These are phyloP conservation scores for Hibiscus trionum DNA, from an alignment of 345 rosid species.

Conservation along the genomic window DNA sequence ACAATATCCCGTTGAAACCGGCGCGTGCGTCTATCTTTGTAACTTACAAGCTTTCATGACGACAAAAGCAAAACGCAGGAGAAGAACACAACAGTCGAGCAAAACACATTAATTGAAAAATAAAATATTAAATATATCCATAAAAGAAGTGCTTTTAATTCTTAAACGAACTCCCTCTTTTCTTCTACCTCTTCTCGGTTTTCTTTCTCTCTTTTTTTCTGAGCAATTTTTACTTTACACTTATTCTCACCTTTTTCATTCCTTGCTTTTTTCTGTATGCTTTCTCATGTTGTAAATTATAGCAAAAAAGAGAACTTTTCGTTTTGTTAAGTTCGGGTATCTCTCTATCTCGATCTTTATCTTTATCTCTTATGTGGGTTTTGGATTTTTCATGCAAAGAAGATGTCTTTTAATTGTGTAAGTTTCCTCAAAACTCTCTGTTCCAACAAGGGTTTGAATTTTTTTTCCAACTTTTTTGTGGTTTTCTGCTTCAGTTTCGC, in stretches of 20 bases:
- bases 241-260: not conserved
- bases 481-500: not conserved
- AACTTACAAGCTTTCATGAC: not conserved
- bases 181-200: not conserved
- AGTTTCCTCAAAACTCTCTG: conserved; percentile 14
- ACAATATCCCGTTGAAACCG: not conserved
- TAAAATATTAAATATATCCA: not conserved
- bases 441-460: not conserved
- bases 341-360: not conserved
- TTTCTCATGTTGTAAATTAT: conserved; percentile 9
- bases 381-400: conserved; percentile 11
- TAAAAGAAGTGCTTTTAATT: not conserved
- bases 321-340: not conserved
- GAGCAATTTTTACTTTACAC: not conserved
- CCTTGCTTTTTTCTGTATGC: conserved; percentile 17
- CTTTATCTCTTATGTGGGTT: not conserved
- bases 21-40: not conserved
- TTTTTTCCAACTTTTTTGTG: not conserved
- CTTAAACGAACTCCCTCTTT: not conserved
- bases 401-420: conserved; percentile 32
- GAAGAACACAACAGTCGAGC: not conserved
- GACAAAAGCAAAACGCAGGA: not conserved
- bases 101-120: not conserved
- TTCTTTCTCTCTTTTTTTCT: not conserved
- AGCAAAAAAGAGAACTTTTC: not conserved